phyloP scores from a whole-genome alignment of 257 asterid genomes.

The Fraxinus cuspidata region DNA sequence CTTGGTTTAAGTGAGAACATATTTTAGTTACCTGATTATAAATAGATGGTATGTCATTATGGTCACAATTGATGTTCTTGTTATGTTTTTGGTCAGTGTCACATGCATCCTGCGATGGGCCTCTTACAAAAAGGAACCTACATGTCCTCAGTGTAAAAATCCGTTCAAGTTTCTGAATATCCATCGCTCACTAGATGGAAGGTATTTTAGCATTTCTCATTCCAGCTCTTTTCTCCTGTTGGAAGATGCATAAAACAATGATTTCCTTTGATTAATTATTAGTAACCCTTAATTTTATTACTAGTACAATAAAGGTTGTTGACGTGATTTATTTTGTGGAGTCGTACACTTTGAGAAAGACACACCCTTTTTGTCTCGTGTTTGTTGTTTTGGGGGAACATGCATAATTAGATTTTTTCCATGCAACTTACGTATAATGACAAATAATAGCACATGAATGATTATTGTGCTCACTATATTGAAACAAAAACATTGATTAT shows the following conservation, averaged over 20 bases:
- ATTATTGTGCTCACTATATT: too few relatives aligned
- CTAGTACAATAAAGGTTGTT: slow-evolving; percentile 2
- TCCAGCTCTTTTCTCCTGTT: not conserved
- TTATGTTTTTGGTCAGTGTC: slow-evolving; percentile 51
- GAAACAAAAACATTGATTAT: not conserved
- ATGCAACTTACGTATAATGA: not conserved
- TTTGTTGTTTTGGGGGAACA: not conserved
- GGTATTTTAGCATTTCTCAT: slow-evolving; percentile 42
- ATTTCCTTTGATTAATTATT: not conserved
- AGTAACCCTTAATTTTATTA: not conserved
- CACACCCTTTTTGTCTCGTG: not conserved
- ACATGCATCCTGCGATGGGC: slow-evolving; percentile 92
- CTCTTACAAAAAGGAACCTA: slow-evolving; percentile 71
- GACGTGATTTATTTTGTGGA: slow-evolving; percentile 3
- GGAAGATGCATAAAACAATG: not conserved
- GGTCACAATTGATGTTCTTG: slow-evolving; percentile 7
- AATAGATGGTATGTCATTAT: not conserved
- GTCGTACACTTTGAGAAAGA: not conserved
- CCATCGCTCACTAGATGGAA: slow-evolving; percentile 94
- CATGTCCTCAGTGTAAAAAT: slow-evolving; percentile 87
- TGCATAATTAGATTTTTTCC: not conserved
- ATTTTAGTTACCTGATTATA: slow-evolving; percentile 15
- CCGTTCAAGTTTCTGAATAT: slow-evolving; percentile 74
- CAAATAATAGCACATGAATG: not conserved
- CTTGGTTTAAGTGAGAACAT: slow-evolving; percentile 13